Evolutionary conservation across 169 alveolate genomes (phyloP).

Genomic region (Plasmodium cynomolgi): DNA sequence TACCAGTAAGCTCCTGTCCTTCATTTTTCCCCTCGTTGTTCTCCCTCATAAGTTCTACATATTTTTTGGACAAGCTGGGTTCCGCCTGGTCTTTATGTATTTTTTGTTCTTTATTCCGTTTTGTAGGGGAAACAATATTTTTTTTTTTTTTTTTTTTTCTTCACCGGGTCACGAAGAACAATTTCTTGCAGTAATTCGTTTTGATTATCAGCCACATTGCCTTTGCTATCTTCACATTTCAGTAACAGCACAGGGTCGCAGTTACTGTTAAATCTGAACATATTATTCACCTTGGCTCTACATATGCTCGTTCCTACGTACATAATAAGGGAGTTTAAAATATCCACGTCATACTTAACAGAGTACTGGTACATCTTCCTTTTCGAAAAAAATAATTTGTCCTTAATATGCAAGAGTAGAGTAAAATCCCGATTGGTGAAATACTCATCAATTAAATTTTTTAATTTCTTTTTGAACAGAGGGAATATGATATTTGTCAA

Average conservation of each 20-base stretch:
- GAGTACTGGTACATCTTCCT: constrained; percentile 43
- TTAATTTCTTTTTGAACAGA: constrained; percentile 74
- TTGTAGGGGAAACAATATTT: neutral
- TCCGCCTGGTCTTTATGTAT: neutral
- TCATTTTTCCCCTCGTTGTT: neutral
- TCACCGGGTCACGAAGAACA: neutral
- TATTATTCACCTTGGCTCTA: constrained; percentile 62
- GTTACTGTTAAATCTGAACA: constrained; percentile 49
- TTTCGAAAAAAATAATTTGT: constrained; percentile 43
- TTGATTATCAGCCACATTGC: constrained; percentile 1
- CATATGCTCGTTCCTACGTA: constrained; percentile 70
- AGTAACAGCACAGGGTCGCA: constrained; percentile 50
- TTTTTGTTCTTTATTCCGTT: neutral
- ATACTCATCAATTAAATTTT: constrained; percentile 76
- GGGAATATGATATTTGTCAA: constrained; percentile 73
- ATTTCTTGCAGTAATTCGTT: constrained; percentile 31
- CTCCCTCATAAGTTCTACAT: constrained; percentile 59
- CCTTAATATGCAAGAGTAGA: constrained; percentile 39
- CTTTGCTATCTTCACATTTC: neutral
- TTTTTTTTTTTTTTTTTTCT: constrained; percentile 18
- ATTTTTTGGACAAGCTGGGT: constrained; percentile 19
- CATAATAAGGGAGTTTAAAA: constrained; percentile 51
- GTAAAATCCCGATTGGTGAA: constrained; percentile 79
- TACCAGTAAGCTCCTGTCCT: neutral
- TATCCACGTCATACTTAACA: constrained; percentile 51